phyloP scores from a whole-genome alignment of 495 filamentous ascomycete species.

The Penicillium longicatenatum region DNA sequence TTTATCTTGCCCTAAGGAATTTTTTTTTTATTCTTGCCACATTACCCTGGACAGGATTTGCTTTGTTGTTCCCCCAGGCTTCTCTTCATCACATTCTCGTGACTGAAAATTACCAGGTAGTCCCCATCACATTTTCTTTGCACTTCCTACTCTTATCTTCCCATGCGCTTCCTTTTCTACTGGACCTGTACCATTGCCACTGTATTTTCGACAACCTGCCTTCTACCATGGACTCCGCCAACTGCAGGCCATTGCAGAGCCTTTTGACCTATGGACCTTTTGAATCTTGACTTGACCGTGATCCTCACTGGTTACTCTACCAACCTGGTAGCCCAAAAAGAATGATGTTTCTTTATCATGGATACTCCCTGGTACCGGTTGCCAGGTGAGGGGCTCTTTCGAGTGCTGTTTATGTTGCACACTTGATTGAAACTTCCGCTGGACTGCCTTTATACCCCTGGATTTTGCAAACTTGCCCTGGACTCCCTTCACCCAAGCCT shows the following conservation, averaged over 20 bases:
- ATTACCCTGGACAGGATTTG: constrained; percentile 44
- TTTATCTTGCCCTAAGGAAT: constrained; percentile 30
- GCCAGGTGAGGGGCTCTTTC: constrained; percentile 42
- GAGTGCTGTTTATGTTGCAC: constrained; percentile 52
- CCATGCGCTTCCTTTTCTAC: constrained; percentile 27
- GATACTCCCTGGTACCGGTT: constrained; percentile 19
- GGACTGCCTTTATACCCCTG: constrained; percentile 21
- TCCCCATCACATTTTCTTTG: constrained; percentile 41
- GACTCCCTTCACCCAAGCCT: constrained; percentile 32
- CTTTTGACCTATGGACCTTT: constrained; percentile 22
- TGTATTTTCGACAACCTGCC: constrained; percentile 16
- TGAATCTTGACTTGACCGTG: constrained; percentile 15
- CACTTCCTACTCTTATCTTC: constrained; percentile 12
- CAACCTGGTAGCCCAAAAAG: constrained; percentile 29
- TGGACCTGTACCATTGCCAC: constrained; percentile 26
- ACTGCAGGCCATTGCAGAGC: constrained; percentile 3
- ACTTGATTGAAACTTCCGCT: constrained; percentile 29
- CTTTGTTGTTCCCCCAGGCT: constrained; percentile 40
- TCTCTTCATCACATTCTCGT: constrained; percentile 32
- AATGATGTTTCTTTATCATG: constrained; percentile 29
- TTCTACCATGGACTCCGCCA: constrained; percentile 2
- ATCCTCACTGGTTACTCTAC: constrained; percentile 17
- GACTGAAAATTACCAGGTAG: constrained; percentile 49
- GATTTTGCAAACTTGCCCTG: constrained; percentile 24
- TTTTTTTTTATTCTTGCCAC: constrained; percentile 16